Evolutionary conservation across 2,329 filamentous ascomycete species (phyloP).

Genomic region (Emmonsiellopsis sp.): DNA sequence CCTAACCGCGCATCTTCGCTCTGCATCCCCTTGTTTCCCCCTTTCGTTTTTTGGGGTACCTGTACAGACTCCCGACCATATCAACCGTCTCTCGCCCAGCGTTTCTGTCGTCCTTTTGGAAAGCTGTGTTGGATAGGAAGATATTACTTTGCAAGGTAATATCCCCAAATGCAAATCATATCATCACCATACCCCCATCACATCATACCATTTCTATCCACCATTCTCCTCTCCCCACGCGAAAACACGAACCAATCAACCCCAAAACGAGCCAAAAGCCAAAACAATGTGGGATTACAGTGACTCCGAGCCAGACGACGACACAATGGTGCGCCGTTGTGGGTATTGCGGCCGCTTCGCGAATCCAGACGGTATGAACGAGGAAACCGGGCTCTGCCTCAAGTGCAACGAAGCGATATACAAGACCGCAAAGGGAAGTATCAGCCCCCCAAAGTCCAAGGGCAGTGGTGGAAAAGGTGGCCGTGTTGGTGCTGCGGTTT

Average conservation of each 20-base stretch:
- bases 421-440: not conserved
- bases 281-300: slow-evolving; percentile 12
- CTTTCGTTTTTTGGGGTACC: too few species aligned
- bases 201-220: not conserved
- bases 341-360: slow-evolving; percentile 15
- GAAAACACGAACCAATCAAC: not conserved
- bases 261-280: not conserved
- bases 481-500: not conserved
- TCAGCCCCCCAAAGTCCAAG: not conserved
- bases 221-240: not conserved
- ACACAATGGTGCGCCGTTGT: slow-evolving; percentile 11
- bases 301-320: slow-evolving; percentile 9
- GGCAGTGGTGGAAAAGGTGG: not conserved
- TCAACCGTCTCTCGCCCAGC: too few species aligned
- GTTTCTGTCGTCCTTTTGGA: too few species aligned
- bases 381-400: slow-evolving; percentile 9
- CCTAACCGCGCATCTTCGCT: too few species aligned
- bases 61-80: too few species aligned
- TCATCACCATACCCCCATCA: not conserved
- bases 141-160: too few species aligned
- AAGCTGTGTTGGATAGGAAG: too few species aligned
- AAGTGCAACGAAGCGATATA: slow-evolving; percentile 6
- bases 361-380: slow-evolving; percentile 2
- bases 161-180: not conserved
- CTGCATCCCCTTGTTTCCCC: too few species aligned